A percentile compares a stretch with the other conserved stretches of the same genome.
phyloP scores from a whole-genome alignment of 2,329 filamentous ascomycete species.

The Talaromyces sp. region DNA sequence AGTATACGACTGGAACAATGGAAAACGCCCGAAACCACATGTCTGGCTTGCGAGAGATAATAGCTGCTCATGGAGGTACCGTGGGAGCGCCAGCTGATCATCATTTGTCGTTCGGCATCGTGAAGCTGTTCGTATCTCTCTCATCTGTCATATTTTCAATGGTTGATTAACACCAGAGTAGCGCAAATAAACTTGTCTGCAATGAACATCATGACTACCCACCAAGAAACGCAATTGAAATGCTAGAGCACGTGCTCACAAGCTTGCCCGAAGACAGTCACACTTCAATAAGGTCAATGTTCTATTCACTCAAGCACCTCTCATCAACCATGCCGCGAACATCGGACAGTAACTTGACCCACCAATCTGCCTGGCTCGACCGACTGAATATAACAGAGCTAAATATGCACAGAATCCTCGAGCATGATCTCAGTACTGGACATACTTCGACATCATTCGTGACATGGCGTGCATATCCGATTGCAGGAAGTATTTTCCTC shows the following conservation, averaged over 20 bases:
- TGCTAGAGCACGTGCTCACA: background rate
- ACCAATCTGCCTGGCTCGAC: constrained; percentile 1
- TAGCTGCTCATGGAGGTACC: background rate
- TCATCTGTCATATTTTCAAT: too few relatives aligned
- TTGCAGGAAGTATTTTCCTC: constrained; percentile 10
- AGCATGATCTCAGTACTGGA: background rate
- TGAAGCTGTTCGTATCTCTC: background rate
- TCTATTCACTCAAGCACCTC: constrained; percentile 1
- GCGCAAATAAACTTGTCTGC: background rate
- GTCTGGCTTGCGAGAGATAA: background rate
- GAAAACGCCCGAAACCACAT: constrained; percentile 2
- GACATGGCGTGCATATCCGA: constrained; percentile 4
- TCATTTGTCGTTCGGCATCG: background rate
- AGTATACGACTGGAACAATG: constrained; percentile 6
- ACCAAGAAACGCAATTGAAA: background rate
- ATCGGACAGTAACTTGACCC: background rate
- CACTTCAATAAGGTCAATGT: background rate
- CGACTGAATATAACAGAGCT: background rate
- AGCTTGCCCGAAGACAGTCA: background rate
- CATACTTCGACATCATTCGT: background rate
- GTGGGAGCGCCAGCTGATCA: background rate
- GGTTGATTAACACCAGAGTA: background rate
- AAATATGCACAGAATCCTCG: background rate
- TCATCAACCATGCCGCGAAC: background rate
- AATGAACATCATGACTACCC: background rate